Conservation (phyloP, 2,329 filamentous ascomycete genomes). For the Trichophyton simii region DNA sequence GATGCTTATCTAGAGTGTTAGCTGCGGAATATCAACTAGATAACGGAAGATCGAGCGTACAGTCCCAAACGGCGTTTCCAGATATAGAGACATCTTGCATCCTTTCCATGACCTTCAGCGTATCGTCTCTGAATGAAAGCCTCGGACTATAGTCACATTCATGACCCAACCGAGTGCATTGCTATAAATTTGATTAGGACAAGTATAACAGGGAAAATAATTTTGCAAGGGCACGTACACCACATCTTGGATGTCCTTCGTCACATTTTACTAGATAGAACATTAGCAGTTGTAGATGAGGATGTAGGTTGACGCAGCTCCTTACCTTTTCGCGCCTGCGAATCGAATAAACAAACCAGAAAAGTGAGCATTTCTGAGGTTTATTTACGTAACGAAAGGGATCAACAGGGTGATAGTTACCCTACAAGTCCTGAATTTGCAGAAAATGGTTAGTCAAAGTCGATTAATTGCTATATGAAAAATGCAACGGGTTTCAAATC, state of each 20-base stretch:
- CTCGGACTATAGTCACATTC: constrained; percentile 47
- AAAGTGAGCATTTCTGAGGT: not conserved
- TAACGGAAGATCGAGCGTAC: constrained; percentile 28
- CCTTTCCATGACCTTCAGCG: constrained; percentile 39
- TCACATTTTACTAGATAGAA: constrained; percentile 42
- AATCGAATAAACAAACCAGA: constrained; percentile 5
- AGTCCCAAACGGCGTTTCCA: constrained; percentile 46
- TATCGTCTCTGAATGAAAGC: constrained; percentile 44
- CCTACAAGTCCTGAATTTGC: constrained; percentile 29
- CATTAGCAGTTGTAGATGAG: constrained; percentile 2
- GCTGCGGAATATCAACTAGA: constrained; percentile 8
- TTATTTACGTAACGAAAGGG: not conserved
- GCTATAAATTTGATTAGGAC: constrained; percentile 21
- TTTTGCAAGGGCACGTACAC: constrained; percentile 28
- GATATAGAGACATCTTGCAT: constrained; percentile 40
- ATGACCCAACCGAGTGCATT: constrained; percentile 45
- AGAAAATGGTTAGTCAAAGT: constrained; percentile 8
- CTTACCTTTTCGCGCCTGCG: constrained; percentile 25
- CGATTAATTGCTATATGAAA: not conserved
- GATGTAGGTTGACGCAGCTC: not conserved
- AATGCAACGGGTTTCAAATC: constrained; percentile 3
- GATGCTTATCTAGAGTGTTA: constrained; percentile 17
- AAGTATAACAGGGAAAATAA: not conserved
- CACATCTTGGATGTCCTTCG: constrained; percentile 42
- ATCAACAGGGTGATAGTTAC: constrained; percentile 20